Base-by-base conservation (phyloP, 2,329 filamentous ascomycete genomes). In the Pestalotiopsis sp. region DNA sequence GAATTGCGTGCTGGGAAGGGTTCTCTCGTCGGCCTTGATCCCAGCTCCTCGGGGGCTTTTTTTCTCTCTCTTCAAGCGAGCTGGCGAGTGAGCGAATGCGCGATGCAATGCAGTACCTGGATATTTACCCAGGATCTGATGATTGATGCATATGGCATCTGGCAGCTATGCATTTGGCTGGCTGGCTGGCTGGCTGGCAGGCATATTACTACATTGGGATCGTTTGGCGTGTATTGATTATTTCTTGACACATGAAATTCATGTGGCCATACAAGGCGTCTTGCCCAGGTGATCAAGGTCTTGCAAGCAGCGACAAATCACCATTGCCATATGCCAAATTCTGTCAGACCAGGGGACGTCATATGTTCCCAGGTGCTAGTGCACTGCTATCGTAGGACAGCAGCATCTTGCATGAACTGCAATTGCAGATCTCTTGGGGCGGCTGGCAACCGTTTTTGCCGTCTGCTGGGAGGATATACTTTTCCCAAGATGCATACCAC, bases 11-110 rank as follows among this genome's bases (percentile, higher is more conserved):
- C 38, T 64, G n/a, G 14, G 61, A 20, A 22, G 75, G 74, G 76
- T 76, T 66, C 74, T 73, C 71, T 74, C 11, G 35, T 30, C 20
- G 61, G 44, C 61, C 44, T n/a, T 52, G 44, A 52, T 52, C 44
- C 44, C 17, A n/a, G 44, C 20, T 52, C n/a, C 44, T 52, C 44
- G 44, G 44, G 17, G 44, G 44, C 44, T 52, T 52, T 52, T 52
- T 52, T 52, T 48, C 14, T 17, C 22, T 22, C n/a, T 52, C 44
- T 52, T 52, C 20, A n/a, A 10, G 44, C 17, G 44, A 17, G 44
- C 17, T n/a, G 20, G 44, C 44, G 17, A 52, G 17, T 35, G 30
- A 35, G 20, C 44, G 17, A 20, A n/a, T 52, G 44, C 17, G 17
- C 44, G 17, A 52, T 52, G 44, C 44, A 52, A 22, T 52, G 40